Evolutionary conservation across 176 grass and related monocot genomes (phyloP).

Genomic region (Panicum miliaceum): DNA sequence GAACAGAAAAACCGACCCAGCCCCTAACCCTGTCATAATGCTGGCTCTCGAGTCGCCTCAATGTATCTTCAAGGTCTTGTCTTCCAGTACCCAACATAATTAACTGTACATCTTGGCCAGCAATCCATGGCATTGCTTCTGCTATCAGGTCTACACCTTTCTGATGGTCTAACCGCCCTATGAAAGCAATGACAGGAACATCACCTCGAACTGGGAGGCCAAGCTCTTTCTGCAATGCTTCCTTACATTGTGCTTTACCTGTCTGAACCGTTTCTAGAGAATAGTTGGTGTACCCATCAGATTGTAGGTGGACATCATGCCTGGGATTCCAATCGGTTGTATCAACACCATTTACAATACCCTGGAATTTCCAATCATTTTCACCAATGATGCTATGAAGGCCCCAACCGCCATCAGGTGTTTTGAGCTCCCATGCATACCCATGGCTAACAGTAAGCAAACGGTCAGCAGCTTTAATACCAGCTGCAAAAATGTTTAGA

Average conservation of each 20-base stretch:
- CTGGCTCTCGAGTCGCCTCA: slow-evolving; percentile 71
- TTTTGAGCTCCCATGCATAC: slow-evolving; percentile 95
- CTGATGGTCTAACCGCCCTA: slow-evolving; percentile 88
- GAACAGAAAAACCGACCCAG: slow-evolving; percentile 94
- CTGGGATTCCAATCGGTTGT: slow-evolving; percentile 83
- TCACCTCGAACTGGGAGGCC: slow-evolving; percentile 67
- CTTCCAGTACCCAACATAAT: slow-evolving; percentile 87
- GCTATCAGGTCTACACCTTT: slow-evolving; percentile 94
- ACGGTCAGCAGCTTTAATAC: slow-evolving; percentile 84
- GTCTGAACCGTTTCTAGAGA: slow-evolving; percentile 66
- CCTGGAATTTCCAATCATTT: slow-evolving; percentile 81
- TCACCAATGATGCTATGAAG: slow-evolving; percentile 82
- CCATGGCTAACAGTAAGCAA: slow-evolving; percentile 93
- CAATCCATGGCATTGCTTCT: slow-evolving; percentile 94
- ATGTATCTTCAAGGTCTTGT: slow-evolving; percentile 84
- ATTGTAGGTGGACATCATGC: slow-evolving; percentile 70
- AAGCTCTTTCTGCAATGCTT: slow-evolving; percentile 76
- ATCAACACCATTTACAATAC: slow-evolving; percentile 95
- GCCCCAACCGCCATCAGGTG: slow-evolving; percentile 88
- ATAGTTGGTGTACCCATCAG: slow-evolving; percentile 83
- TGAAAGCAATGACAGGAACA: slow-evolving; percentile 77
- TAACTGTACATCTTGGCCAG: slow-evolving; percentile 79
- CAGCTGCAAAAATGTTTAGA: slow-evolving; percentile 87
- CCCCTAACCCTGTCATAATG: slow-evolving; percentile 67
- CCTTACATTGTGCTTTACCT: slow-evolving; percentile 85